Percentiles rank a stretch among this genome's conserved stretches.
These are phyloP conservation scores for Aureobasidium melanogenum DNA, from an alignment of 2,329 filamentous ascomycete genomes.

Conservation along the genomic window DNA sequence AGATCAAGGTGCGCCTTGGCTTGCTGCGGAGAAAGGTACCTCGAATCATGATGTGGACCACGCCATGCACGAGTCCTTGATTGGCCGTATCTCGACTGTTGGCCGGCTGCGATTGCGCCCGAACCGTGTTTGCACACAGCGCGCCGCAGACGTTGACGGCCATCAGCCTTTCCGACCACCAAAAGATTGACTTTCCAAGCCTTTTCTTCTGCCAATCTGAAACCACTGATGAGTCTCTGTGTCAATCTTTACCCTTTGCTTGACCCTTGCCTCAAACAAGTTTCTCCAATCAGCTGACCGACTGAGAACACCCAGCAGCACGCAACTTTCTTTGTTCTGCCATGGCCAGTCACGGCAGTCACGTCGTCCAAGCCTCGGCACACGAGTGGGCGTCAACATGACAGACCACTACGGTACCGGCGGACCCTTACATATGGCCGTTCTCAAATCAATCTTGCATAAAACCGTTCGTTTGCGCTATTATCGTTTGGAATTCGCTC, in stretches of 20 bases:
- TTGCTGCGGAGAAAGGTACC: background rate
- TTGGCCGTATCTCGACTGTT: background rate
- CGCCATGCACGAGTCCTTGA: background rate
- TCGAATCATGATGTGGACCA: background rate
- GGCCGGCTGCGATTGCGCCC: background rate
- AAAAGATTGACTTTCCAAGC: background rate
- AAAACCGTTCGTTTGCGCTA: background rate
- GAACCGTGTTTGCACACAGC: background rate
- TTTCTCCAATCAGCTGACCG: background rate
- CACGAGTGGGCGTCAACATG: background rate
- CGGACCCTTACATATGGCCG: background rate
- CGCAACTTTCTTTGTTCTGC: background rate
- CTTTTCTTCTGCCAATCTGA: background rate
- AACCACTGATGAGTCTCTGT: background rate
- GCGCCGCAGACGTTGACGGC: background rate
- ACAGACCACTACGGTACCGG: background rate
- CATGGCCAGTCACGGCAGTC: background rate
- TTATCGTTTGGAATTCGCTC: background rate
- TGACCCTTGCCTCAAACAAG: background rate
- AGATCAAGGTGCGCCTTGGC: background rate
- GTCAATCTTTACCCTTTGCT: background rate
- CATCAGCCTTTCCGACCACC: background rate
- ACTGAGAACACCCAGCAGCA: too few species aligned
- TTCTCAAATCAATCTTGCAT: background rate
- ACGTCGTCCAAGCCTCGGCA: background rate